Evolutionary conservation across 208 protist species (phyloP).

Genomic region (Leishmania braziliensis): DNA sequence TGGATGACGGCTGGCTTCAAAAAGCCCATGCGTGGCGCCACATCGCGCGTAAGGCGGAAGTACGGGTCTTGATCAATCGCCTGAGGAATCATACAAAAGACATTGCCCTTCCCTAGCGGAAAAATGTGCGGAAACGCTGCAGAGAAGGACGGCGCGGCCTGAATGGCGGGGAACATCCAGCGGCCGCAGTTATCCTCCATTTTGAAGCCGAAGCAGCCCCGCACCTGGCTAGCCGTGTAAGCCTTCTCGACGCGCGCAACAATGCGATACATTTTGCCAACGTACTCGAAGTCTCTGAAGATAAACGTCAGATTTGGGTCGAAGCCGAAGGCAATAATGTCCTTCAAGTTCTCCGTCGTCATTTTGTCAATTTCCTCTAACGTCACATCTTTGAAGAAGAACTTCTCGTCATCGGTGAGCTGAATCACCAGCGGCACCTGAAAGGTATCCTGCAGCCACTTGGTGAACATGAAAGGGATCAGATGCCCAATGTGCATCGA

Average conservation of each 20-base stretch:
- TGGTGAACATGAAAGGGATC: slow-evolving; percentile 99
- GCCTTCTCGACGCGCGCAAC: slow-evolving; percentile 96
- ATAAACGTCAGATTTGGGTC: slow-evolving; percentile 99
- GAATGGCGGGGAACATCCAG: slow-evolving; percentile 98
- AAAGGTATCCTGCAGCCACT: slow-evolving; percentile 99
- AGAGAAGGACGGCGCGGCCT: slow-evolving; percentile 98
- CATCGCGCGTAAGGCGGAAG: slow-evolving; percentile 99
- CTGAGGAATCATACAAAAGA: slow-evolving; percentile 99
- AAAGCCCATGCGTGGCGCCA: slow-evolving; percentile 95
- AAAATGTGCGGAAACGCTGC: slow-evolving; percentile 98
- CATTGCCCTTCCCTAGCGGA: slow-evolving; percentile 75
- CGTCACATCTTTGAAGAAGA: slow-evolving; percentile 97
- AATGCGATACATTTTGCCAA: slow-evolving; percentile 96
- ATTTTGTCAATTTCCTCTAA: slow-evolving; percentile 94
- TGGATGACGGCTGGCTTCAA: slow-evolving; percentile 98
- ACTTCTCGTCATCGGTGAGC: slow-evolving; percentile 99
- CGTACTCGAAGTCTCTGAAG: slow-evolving; percentile 99
- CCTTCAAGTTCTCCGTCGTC: slow-evolving; percentile 97
- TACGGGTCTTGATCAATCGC: slow-evolving; percentile 99
- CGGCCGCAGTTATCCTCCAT: slow-evolving; percentile 96
- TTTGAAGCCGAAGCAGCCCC: slow-evolving; percentile 97
- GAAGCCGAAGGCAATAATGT: slow-evolving; percentile 99
- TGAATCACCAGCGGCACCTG: slow-evolving; percentile 99
- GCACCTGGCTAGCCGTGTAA: slow-evolving; percentile 95
- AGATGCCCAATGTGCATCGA: slow-evolving; percentile 99